Base-by-base conservation (phyloP, 176 grass and related monocot species). In the Carex myosuroides region DNA sequence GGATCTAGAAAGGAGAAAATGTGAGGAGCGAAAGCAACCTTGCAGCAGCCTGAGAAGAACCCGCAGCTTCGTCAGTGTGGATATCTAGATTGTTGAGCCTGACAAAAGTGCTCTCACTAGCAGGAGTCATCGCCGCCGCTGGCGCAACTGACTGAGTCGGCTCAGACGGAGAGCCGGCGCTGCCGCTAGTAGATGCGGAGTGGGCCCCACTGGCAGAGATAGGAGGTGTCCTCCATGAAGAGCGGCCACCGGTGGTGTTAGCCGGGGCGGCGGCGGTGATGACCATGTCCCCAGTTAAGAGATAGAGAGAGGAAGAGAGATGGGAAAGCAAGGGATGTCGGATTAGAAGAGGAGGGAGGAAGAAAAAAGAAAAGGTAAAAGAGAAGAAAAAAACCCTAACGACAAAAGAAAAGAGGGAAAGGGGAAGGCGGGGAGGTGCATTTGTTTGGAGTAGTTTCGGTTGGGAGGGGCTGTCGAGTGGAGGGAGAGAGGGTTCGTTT, bases 171-270 rank as follows among this genome's bases (percentile, higher is more conserved):
- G 95, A 98, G 20, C 91, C 89, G 5, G 82, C 89, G 57, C 94
- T 91, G 7, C 91, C 91, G 26, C 88, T 95, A 4, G 88, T 94
- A 44, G 94, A 94, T 30, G 88, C 88, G 48, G 95, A 98, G 17
- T 89, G 86, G 53, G 79, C 79, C 18, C 57, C 79, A 50, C 90
- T 83, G 20, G 84, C 90, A 41, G 92, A 97, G 41, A 89, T 50
- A 8, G 88, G 79, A 17, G 88, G 85, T 41, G 85, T 75, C 11
- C 88, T 85, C 55, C 85, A 64, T 48, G 80, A 81, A 41, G 85
- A 17, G 8, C 44, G 79, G 4, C 79, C 79, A 16, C 75, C 65
- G 30, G 57, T 39, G 66, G 32, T 37, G 3, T 18, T 60, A 16
- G 3, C 14, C 46, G 46, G 46, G 22, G 42, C 26, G 50, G 37